Evolutionary conservation across 176 grass and related monocot genomes (phyloP).

Genomic region (Tillandsia leiboldiana): DNA sequence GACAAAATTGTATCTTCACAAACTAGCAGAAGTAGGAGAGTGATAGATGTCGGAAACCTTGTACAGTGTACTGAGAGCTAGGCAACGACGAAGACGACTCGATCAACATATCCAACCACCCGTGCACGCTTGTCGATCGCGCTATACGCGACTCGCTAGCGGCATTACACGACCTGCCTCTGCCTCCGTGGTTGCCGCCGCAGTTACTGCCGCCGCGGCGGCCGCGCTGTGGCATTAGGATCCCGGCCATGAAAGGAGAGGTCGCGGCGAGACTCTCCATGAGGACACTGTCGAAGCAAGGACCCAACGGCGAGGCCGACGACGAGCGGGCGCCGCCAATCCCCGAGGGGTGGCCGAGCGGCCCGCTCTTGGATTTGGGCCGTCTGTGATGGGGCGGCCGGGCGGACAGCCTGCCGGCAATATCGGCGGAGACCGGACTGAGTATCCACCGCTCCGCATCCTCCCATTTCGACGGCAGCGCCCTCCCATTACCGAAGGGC

Average conservation of each 20-base stretch:
- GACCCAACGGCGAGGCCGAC: constrained; percentile 42
- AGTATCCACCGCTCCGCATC: constrained; percentile 98
- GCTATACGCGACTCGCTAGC: constrained; percentile 59
- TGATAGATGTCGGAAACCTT: constrained; percentile 16
- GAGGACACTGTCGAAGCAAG: constrained; percentile 50
- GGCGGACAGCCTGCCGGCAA: constrained; percentile 40
- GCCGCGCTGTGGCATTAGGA: constrained; percentile 57
- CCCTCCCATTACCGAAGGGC: constrained; percentile 68
- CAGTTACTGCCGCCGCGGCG: constrained; percentile 36
- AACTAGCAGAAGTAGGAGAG: not conserved
- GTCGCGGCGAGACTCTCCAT: constrained; percentile 45
- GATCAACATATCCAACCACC: constrained; percentile 82
- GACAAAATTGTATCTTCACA: constrained; percentile 1
- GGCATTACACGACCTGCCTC: constrained; percentile 29
- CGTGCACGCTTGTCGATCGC: constrained; percentile 70
- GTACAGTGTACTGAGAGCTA: constrained; percentile 45
- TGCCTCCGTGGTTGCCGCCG: constrained; percentile 23
- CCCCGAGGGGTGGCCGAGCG: constrained; percentile 53
- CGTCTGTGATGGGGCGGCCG: constrained; percentile 60
- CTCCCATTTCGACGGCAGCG: constrained; percentile 98
- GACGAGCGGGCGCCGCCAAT: constrained; percentile 35
- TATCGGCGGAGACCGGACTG: constrained; percentile 65
- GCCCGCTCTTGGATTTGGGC: constrained; percentile 97
- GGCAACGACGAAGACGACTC: constrained; percentile 85
- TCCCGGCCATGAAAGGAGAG: constrained; percentile 80